Evolutionary conservation across 2,329 filamentous ascomycete genomes (phyloP).

Genomic region (Mycocentrospora acerina): DNA sequence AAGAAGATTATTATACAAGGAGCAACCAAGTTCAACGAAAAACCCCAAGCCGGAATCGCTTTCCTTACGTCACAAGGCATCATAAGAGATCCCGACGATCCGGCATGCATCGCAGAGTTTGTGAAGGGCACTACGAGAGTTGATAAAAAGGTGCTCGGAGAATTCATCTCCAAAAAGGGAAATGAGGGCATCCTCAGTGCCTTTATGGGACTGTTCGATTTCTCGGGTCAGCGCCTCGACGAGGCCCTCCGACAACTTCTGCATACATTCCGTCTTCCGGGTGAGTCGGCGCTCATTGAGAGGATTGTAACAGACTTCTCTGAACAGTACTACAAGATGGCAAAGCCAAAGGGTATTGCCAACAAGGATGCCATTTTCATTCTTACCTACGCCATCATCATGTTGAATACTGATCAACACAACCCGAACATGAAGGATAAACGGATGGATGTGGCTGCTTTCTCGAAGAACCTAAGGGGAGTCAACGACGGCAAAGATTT

Average conservation of each 20-base stretch:
- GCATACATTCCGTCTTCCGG: conserved; percentile 88
- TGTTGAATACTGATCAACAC: conserved; percentile 96
- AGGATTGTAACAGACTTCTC: conserved; percentile 86
- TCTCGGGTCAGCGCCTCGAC: conserved; percentile 80
- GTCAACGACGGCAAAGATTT: conserved; percentile 88
- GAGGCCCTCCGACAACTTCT: conserved; percentile 86
- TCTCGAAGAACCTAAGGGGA: conserved; percentile 84
- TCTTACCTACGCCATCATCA: conserved; percentile 92
- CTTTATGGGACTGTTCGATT: conserved; percentile 87
- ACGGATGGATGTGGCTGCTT: conserved; percentile 83
- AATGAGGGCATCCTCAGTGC: conserved; percentile 83
- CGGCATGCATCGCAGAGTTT: conserved; percentile 79
- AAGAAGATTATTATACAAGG: conserved; percentile 91
- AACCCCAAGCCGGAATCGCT: conserved; percentile 82
- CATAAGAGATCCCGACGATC: conserved; percentile 73
- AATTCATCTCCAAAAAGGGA: conserved; percentile 87
- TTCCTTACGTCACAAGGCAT: conserved; percentile 85
- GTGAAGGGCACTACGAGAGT: conserved; percentile 83
- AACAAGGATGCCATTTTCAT: conserved; percentile 88
- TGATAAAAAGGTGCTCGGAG: conserved; percentile 87
- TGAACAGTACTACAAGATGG: conserved; percentile 75
- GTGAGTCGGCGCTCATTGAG: conserved; percentile 90
- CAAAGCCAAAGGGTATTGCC: conserved; percentile 71
- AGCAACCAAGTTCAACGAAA: conserved; percentile 91
- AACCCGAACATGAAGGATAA: conserved; percentile 85